These are phyloP conservation scores for Citrus hindsii DNA, from an alignment of 345 rosid species.

Conservation along the genomic window DNA sequence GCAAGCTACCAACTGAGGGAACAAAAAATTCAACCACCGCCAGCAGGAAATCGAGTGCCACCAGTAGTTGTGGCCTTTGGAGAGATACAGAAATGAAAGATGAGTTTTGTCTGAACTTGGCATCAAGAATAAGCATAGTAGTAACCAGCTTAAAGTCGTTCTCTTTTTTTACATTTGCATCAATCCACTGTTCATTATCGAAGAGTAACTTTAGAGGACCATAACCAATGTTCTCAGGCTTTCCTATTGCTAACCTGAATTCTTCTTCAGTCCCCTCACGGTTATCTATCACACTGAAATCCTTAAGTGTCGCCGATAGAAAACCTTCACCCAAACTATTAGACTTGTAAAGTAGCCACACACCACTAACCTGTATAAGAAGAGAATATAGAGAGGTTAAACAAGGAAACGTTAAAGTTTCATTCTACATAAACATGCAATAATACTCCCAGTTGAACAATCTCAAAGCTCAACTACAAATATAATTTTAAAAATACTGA, in stretches of 20 bases:
- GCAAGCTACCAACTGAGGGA: constrained; percentile 67
- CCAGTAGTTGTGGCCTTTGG: constrained; percentile 95
- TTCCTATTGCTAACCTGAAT: constrained; percentile 80
- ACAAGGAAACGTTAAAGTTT: background rate
- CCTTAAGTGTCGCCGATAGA: constrained; percentile 83
- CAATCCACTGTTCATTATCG: constrained; percentile 30
- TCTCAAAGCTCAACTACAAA: background rate
- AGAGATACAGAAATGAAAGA: constrained; percentile 59
- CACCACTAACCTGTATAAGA: constrained; percentile 56
- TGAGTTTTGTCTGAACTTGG: constrained; percentile 60
- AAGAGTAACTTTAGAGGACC: constrained; percentile 24
- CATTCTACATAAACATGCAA: background rate
- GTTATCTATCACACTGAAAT: constrained; percentile 82
- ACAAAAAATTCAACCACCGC: constrained; percentile 91
- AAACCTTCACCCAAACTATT: constrained; percentile 60
- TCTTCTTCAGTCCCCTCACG: constrained; percentile 87
- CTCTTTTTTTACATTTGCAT: constrained; percentile 30
- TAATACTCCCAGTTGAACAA: background rate
- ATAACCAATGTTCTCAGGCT: constrained; percentile 49
- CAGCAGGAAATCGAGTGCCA: constrained; percentile 92
- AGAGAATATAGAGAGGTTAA: background rate
- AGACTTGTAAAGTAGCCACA: constrained; percentile 88
- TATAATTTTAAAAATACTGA: background rate
- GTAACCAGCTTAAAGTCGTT: constrained; percentile 49
- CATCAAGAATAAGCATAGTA: constrained; percentile 94